A percentile compares a stretch with the other conserved stretches of the same genome.
These are phyloP conservation scores for Boletus rubescentipes DNA, from an alignment of 768 basidiomycete species.

Conservation along the genomic window DNA sequence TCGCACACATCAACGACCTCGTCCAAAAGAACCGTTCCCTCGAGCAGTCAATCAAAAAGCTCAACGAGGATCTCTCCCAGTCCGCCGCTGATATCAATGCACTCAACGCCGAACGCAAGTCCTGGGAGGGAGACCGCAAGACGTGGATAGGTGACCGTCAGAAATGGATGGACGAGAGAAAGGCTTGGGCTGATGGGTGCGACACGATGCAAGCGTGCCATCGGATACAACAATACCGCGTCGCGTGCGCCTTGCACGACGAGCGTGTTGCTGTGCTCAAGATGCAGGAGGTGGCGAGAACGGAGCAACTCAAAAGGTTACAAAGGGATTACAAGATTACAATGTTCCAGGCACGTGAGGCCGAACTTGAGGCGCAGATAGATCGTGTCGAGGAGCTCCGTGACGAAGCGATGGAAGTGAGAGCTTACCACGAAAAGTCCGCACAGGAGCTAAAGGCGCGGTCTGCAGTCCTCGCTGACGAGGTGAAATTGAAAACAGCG, in stretches of 20 bases:
- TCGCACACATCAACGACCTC: constrained; percentile 70
- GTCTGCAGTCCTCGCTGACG: constrained; percentile 33
- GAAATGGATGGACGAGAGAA: constrained; percentile 52
- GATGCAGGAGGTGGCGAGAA: constrained; percentile 52
- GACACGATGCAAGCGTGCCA: constrained; percentile 63
- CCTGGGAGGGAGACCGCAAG: constrained; percentile 28
- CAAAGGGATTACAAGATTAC: constrained; percentile 67
- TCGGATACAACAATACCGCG: constrained; percentile 61
- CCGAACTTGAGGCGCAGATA: constrained; percentile 55
- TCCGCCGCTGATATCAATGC: constrained; percentile 28
- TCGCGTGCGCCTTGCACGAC: constrained; percentile 52
- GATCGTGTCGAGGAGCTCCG: constrained; percentile 51
- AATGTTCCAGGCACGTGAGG: constrained; percentile 65
- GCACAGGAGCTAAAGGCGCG: constrained; percentile 32
- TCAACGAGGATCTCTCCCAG: constrained; percentile 49
- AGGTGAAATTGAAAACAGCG: constrained; percentile 40
- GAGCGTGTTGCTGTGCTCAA: constrained; percentile 51
- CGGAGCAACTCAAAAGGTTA: constrained; percentile 56
- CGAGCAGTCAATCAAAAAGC: constrained; percentile 57
- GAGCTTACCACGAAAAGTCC: constrained; percentile 25
- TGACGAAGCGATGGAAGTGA: constrained; percentile 25
- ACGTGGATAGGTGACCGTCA: constrained; percentile 26
- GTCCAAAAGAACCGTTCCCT: constrained; percentile 66
- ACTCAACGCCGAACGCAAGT: constrained; percentile 40
- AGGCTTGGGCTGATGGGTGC: constrained; percentile 60